Evolutionary conservation across 495 filamentous ascomycete species (phyloP), one percentile per base, ranked within the genome.

Genomic region (Aspergillus cristatus): DNA sequence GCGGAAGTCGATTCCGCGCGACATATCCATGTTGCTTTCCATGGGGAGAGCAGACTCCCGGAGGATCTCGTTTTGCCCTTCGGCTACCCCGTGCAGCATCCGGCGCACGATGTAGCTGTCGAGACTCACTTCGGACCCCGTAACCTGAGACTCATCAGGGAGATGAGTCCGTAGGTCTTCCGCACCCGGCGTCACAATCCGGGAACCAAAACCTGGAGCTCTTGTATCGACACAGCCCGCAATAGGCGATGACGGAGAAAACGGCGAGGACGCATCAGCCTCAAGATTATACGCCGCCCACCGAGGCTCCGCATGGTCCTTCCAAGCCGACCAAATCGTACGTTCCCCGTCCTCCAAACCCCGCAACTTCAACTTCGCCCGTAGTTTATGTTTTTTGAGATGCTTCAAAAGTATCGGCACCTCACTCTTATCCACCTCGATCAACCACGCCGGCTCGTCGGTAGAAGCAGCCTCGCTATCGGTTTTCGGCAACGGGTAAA

Each of bases 21-120:
- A 79, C 45, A 84, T 67, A 58, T 98, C 91, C 45, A 95, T 67
- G 55, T 94, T 91, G 41, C 65, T 78, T 55, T 96, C 87, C 45
- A 82, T 76, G 14, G 88, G 86, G 32, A 97, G 63, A 17, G 86
- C 78, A 2, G 68, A 57, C 30, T 78, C 82, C 32, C 65, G 55
- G 15, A 74, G 55, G 12, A 98, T 78, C 67, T 98, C 91, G 1
- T 46, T 43, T 50, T 82, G 81, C 4, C 91, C 91, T 58, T 98
- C 91, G 0, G 90, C 65, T 1, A 98, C 73, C 38, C 93, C 91
- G 26, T 72, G 63, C 18, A 91, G 58, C 34, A 85, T 84, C 14
- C 91, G 71, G 1, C 83, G 76, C 10, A 94, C 56, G 13, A 60
- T 76, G 58, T 93, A 90, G 8, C 48, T 36, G 11, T 45, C 53